Base-by-base conservation (phyloP, 352 stramenopile genomes). In the Thalassiosira exigua region DNA sequence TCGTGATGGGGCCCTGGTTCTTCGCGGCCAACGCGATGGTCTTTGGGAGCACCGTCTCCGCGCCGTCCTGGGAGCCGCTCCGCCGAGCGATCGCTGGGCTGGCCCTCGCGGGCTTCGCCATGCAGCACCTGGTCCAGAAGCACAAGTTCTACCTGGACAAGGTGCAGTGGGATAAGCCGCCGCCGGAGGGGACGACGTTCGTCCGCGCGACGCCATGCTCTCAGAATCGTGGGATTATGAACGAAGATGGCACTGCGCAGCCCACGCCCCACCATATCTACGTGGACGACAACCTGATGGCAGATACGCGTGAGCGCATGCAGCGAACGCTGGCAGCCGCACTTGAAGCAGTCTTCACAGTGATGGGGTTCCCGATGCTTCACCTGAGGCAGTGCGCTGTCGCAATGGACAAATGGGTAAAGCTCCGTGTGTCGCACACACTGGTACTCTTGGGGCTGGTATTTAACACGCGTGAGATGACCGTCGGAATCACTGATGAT, bases 381-480 rank as follows among this genome's bases (percentile, higher is more conserved):
- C 17, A 0, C 0, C 0, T 69, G 26, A 33, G 76, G 0, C 50
- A 77, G 29, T 69, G 48, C 19, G 30, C 57, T 1, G 7, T 84
- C 0, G 39, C 76, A 1, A 12, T 76, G 9, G 53, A 84, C n/a
- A 84, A 84, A 62, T 84, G 56, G 69, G 0, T 36, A 1, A 21
- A 22, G 3, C 26, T 72, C 0, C 17, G 41, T 1, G 30, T 84
- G 0, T 1, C 5, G 0, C 36, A 53, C 9, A 0, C 44, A 0
- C 29, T 51, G 3, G 22, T 65, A 4, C 12, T 74, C 0, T 19
- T 84, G 0, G 69, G 76, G 21, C 11, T 84, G 0, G 0, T 29
- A 2, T 39, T 68, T 1, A 29, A 80, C 27, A 71, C 69, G 0
- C 21, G 52, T 9, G 21, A 17, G 0, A 14, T 84, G 0, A 74